Percentiles rank a stretch among this genome's conserved stretches.
These are phyloP conservation scores for Pezicula carpinea DNA, from an alignment of 2,329 filamentous ascomycete species.

Conservation along the genomic window DNA sequence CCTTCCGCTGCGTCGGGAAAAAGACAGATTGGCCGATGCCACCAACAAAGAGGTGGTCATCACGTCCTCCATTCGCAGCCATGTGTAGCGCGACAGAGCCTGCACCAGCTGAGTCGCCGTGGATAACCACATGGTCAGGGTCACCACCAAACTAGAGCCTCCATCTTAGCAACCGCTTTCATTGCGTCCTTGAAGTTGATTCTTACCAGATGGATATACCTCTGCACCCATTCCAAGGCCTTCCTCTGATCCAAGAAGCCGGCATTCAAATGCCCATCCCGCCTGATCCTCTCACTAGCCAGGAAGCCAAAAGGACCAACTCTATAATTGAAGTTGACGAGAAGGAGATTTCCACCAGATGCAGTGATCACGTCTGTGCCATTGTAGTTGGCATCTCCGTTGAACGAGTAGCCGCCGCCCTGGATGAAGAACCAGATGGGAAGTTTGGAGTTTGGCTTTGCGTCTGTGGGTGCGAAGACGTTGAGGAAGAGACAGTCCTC, in stretches of 20 bases:
- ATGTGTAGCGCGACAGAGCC: constrained; percentile 33
- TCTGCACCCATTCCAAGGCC: constrained; percentile 54
- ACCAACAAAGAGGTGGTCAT: constrained; percentile 6
- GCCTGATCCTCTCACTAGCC: constrained; percentile 46
- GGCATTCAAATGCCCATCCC: constrained; percentile 52
- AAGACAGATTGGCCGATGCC: constrained; percentile 28
- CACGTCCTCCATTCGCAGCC: constrained; percentile 7
- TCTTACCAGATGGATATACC: no score
- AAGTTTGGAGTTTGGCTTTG: constrained; percentile 35
- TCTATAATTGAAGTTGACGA: constrained; percentile 57
- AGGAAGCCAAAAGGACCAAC: constrained; percentile 59
- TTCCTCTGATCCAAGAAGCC: constrained; percentile 59
- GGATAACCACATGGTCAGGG: constrained; percentile 37
- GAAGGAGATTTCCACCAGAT: constrained; percentile 41
- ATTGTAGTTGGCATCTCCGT: constrained; percentile 44
- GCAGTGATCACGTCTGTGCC: constrained; percentile 41
- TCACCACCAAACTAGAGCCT: constrained; percentile 37
- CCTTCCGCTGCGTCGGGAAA: constrained; percentile 30
- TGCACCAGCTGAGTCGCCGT: constrained; percentile 39
- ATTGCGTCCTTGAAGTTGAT: no score
- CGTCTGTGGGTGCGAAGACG: constrained; percentile 35
- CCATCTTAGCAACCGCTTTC: no score
- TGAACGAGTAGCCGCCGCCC: constrained; percentile 37
- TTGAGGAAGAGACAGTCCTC: constrained; percentile 39
- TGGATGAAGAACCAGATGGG: constrained; percentile 50